Percentiles rank a stretch among this genome's conserved stretches.
These are phyloP conservation scores for Epichloe aotearoae DNA, from an alignment of 2,329 filamentous ascomycete genomes.

Conservation along the genomic window DNA sequence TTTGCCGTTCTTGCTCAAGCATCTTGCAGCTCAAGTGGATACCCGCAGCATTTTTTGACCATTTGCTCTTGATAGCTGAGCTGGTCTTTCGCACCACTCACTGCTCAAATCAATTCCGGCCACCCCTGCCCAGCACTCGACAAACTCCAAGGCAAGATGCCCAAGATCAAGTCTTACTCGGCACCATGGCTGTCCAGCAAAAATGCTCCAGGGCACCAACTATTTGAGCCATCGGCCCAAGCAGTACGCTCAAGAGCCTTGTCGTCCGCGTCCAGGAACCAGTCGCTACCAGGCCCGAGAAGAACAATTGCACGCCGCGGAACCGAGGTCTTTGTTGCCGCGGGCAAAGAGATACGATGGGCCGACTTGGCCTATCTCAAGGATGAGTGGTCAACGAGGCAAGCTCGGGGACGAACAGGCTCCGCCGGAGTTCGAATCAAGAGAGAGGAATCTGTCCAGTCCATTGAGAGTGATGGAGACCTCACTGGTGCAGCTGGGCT, in stretches of 20 bases:
- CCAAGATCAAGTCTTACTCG: slow-evolving; percentile 72
- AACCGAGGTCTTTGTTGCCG: slow-evolving; percentile 78
- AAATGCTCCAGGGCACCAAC: slow-evolving; percentile 54
- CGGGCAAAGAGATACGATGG: slow-evolving; percentile 86
- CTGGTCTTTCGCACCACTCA: neutral
- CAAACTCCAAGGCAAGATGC: slow-evolving; percentile 44
- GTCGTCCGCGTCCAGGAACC: slow-evolving; percentile 28
- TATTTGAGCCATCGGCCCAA: slow-evolving; percentile 49
- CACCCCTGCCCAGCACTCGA: neutral
- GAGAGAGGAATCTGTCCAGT: slow-evolving; percentile 30
- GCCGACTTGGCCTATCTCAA: slow-evolving; percentile 72
- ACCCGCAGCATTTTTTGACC: neutral
- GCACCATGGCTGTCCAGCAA: slow-evolving; percentile 76
- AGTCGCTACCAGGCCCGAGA: slow-evolving; percentile 33
- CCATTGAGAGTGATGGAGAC: slow-evolving; percentile 21
- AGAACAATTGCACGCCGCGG: slow-evolving; percentile 67
- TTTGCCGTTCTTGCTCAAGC: neutral
- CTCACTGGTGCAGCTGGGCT: slow-evolving; percentile 16
- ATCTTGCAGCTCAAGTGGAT: neutral
- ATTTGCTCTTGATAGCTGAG: neutral
- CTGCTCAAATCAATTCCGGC: neutral
- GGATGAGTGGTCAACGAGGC: slow-evolving; percentile 31
- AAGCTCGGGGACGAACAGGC: slow-evolving; percentile 17
- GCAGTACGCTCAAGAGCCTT: slow-evolving; percentile 25
- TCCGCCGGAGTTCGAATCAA: slow-evolving; percentile 28